phyloP scores from a whole-genome alignment of 495 filamentous ascomycete species.

The Tuber brumale region DNA sequence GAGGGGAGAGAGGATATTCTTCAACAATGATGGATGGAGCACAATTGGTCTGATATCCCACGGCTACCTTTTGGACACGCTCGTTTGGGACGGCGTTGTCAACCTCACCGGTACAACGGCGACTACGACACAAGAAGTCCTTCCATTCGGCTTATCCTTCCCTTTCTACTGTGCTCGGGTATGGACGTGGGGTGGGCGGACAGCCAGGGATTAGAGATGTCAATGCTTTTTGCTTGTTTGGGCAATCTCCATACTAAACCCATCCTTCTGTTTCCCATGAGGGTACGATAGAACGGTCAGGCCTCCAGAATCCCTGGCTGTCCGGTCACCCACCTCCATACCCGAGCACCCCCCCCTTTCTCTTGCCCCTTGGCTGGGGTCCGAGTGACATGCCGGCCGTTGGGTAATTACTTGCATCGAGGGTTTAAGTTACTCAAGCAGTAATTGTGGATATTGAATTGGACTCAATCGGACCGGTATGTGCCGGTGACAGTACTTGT shows the following conservation, averaged over 20 bases:
- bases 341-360: too few relatives aligned
- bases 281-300: too few relatives aligned
- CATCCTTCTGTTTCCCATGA: too few relatives aligned
- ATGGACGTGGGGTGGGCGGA: too few relatives aligned
- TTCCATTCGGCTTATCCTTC: constrained; percentile 4
- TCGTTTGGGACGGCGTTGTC: not conserved
- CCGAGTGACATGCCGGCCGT: not conserved
- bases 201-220: too few relatives aligned
- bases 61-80: not conserved
- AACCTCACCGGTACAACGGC: not conserved
- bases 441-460: not conserved
- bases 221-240: too few relatives aligned
- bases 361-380: not conserved
- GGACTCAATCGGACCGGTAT: not conserved
- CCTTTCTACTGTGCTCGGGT: not conserved
- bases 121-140: not conserved
- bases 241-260: too few relatives aligned
- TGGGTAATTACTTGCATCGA: not conserved
- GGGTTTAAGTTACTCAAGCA: not conserved
- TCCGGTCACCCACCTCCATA: too few relatives aligned
- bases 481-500: not conserved
- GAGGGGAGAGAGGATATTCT: not conserved
- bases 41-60: not conserved
- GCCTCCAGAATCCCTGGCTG: too few relatives aligned
- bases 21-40: not conserved